Base-by-base conservation (phyloP, 257 asterid genomes). In the Oldenlandia corymbosa region DNA sequence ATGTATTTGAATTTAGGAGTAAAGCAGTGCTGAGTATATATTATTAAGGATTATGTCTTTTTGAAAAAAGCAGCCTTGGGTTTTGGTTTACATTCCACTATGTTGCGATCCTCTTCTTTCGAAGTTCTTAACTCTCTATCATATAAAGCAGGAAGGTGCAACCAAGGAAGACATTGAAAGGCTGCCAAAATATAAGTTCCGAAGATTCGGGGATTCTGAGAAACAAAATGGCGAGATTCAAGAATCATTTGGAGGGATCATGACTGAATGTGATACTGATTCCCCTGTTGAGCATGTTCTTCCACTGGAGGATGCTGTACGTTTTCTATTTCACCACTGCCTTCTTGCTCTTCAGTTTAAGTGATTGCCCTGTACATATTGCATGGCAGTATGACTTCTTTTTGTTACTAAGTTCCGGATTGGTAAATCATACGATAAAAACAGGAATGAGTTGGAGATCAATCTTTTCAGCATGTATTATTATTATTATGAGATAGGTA, bases 221-320 rank as follows among this genome's bases (percentile, higher is more conserved):
- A 92, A 92, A 78, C 91, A 84, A 79, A 89, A 81, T 72, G 95
- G 91, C 11, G 96, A 89, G 74, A 84, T 87, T 68, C 91, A 89
- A 83, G 96, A 87, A 78, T 87, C 99, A 39, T 89, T 85, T 77
- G 96, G 97, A 50, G 99, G 99, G 50, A 77, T 92, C 75, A 87
- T 92, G 91, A 85, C 88, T 1, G 93, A 89, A 70, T 85, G 95
- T 50, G 85, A 79, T 71, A 77, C 94, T 23, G 95, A 84, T 43
- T 63, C 87, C 7, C 97, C 97, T 60, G 62, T 71, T 32, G 95
- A 89, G 72, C 96, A 82, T 21, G 88, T 85, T 73, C 96, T 92
- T 76, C 90, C 96, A 3, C 78, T 77, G 62, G 99, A 92, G 72
- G 97, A 92, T 77, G 90, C 95, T 49, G 97, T 92, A 88, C 20